Base-by-base conservation (phyloP, 2,329 filamentous ascomycete species). In the Apiospora saccharicola region DNA sequence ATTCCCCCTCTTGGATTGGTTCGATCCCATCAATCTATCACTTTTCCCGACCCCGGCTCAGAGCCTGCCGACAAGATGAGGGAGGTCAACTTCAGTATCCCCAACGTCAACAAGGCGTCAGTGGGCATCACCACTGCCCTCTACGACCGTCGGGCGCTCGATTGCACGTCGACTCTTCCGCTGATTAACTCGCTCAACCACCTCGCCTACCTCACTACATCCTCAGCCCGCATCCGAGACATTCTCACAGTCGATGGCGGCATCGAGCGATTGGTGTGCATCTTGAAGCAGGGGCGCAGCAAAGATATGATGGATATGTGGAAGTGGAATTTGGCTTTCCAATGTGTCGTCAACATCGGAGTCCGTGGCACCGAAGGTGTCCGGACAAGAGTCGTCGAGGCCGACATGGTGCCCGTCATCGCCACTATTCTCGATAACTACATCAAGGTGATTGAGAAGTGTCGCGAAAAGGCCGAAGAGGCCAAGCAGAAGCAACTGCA, bases 221-320 rank as follows among this genome's bases (percentile, higher is more conserved):
- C 96, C 3, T 99, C 96, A 2, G 96, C 96, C 74, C 94, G 96
- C 75, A 99, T 99, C 82, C 91, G 96, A 78, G 96, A 99, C 82
- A 99, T 99, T 75, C 90, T 99, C 76, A 98, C 96, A 72, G 94
- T 99, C 85, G 96, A 99, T 93, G 96, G 96, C 83, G 96, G 96
- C 74, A 96, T 99, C 82, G 96, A 99, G 86, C 88, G 96, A 76
- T 87, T 99, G 77, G 94, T 99, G 81, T 98, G 95, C 89, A 98
- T 99, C 80, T 90, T 99, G 82, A 99, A 99, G 84, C 94, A 98
- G 84, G 96, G 96, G 75, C 90, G 96, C 81, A 98, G 94, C 85
- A 97, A 95, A 84, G 96, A 99, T 82, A 93, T 98, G 91, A 98
- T 98, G 96, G 96, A 98, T 82, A 98, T 98, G 94, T 99, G 96